A percentile compares a stretch with the other conserved stretches of the same genome.
phyloP scores from a whole-genome alignment of 305 asterid species.

The Solanum hybrid region DNA sequence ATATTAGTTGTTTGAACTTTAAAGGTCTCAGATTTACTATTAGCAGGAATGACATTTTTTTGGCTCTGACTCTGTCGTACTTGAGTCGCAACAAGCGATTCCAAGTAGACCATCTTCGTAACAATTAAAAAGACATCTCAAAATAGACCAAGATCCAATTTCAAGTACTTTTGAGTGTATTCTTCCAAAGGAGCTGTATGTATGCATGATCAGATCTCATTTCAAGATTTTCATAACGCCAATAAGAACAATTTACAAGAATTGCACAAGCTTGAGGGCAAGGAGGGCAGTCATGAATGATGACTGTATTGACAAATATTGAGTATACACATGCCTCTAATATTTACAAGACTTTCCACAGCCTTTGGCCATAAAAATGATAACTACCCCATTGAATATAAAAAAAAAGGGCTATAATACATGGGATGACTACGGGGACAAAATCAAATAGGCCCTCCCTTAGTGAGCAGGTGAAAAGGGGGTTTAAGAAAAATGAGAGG shows the following conservation, averaged over 20 bases:
- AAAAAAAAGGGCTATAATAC: constrained; percentile 20
- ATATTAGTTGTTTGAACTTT: background rate
- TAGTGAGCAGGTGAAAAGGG: constrained; percentile 21
- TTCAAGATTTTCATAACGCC: background rate
- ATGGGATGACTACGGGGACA: constrained; percentile 22
- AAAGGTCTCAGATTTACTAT: background rate
- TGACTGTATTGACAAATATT: constrained; percentile 12
- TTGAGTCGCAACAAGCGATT: background rate
- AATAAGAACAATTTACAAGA: constrained; percentile 12
- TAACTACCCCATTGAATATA: constrained; percentile 16
- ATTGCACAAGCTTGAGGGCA: constrained; percentile 11
- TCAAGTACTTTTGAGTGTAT: background rate
- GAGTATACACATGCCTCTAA: constrained; percentile 20
- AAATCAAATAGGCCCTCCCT: constrained; percentile 27
- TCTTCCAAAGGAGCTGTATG: background rate
- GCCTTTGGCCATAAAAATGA: constrained; percentile 59
- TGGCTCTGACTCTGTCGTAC: background rate
- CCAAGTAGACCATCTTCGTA: background rate
- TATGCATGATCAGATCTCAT: background rate
- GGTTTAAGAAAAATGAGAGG: constrained; percentile 3
- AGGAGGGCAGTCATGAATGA: constrained; percentile 7
- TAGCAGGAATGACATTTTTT: background rate
- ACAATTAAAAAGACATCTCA: background rate
- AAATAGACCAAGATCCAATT: background rate
- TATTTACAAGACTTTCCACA: constrained; percentile 53